Evolutionary conservation across 257 asterid species (phyloP).

Genomic region (Cordia subcordata): DNA sequence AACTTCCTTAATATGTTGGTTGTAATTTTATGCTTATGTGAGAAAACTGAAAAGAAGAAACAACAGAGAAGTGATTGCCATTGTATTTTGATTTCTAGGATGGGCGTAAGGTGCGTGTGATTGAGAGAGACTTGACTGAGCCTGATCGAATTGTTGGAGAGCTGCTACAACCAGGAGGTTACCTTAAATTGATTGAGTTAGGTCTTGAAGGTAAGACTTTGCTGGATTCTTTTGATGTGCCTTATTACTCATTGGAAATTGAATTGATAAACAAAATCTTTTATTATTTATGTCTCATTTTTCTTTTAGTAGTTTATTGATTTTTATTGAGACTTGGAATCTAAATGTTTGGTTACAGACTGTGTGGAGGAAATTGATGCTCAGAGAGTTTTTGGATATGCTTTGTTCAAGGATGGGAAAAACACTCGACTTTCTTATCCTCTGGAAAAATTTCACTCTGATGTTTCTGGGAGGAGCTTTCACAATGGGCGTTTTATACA

Average conservation of each 20-base stretch:
- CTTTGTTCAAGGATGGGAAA: constrained; percentile 88
- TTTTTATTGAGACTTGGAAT: not conserved
- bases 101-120: constrained; percentile 70
- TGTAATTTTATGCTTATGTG: too few relatives aligned
- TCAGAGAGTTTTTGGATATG: constrained; percentile 87
- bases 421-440: constrained; percentile 78
- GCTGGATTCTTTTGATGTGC: not conserved
- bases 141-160: constrained; percentile 96
- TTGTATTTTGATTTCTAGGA: constrained; percentile 37
- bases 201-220: constrained; percentile 65
- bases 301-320: not conserved
- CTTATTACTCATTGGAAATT: not conserved
- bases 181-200: constrained; percentile 75
- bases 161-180: constrained; percentile 92
- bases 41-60: too few relatives aligned
- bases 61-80: not conserved
- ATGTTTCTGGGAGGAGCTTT: constrained; percentile 90
- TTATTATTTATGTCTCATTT: too few relatives aligned
- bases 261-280: not conserved
- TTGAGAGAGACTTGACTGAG: constrained; percentile 85
- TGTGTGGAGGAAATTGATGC: constrained; percentile 89
- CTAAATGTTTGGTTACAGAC: constrained; percentile 33
- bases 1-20: too few relatives aligned
- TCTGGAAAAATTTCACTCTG: constrained; percentile 71
- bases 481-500: constrained; percentile 90